Conservation (phyloP, 495 filamentous ascomycete genomes). For the Letharia lupina region DNA sequence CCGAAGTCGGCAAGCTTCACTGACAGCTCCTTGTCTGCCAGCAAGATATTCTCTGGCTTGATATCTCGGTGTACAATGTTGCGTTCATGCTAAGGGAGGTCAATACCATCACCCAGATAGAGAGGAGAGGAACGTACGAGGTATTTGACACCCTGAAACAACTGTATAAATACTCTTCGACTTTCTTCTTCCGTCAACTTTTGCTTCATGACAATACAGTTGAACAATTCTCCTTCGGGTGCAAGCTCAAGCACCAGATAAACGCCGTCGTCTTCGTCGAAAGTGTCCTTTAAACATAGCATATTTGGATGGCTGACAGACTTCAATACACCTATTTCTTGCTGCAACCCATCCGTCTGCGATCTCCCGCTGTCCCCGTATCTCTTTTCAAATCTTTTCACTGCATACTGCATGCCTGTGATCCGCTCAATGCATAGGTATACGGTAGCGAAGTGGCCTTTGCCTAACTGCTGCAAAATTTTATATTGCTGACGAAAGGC, state of each 20-base stretch:
- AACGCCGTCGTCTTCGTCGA: conserved; percentile 82
- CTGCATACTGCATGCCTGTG: conserved; percentile 76
- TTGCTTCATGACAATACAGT: conserved; percentile 78
- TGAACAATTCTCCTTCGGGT: conserved; percentile 89
- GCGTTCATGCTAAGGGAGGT: conserved; percentile 71
- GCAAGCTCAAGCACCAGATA: conserved; percentile 91
- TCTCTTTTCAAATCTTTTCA: conserved; percentile 86
- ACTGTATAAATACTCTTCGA: conserved; percentile 77
- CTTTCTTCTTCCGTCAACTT: conserved; percentile 79
- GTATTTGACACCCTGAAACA: conserved; percentile 92
- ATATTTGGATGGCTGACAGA: conserved; percentile 93
- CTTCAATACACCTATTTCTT: conserved; percentile 95
- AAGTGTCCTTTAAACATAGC: conserved; percentile 88
- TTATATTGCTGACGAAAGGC: conserved; percentile 81
- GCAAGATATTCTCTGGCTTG: conserved; percentile 95
- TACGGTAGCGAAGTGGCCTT: conserved; percentile 94
- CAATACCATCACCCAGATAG: conserved; percentile 26
- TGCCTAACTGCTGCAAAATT: conserved; percentile 78
- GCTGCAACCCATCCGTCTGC: conserved; percentile 76
- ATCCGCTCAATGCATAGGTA: conserved; percentile 82
- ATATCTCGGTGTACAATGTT: conserved; percentile 98
- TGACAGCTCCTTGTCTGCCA: conserved; percentile 71
- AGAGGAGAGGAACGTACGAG: conserved; percentile 51
- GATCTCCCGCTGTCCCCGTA: conserved; percentile 69
- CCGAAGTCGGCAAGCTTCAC: conserved; percentile 97